Percentiles rank a stretch among this genome's conserved stretches.
These are phyloP conservation scores for Macrocystidia cucumis DNA, from an alignment of 1,284 basidiomycete species.

Conservation along the genomic window DNA sequence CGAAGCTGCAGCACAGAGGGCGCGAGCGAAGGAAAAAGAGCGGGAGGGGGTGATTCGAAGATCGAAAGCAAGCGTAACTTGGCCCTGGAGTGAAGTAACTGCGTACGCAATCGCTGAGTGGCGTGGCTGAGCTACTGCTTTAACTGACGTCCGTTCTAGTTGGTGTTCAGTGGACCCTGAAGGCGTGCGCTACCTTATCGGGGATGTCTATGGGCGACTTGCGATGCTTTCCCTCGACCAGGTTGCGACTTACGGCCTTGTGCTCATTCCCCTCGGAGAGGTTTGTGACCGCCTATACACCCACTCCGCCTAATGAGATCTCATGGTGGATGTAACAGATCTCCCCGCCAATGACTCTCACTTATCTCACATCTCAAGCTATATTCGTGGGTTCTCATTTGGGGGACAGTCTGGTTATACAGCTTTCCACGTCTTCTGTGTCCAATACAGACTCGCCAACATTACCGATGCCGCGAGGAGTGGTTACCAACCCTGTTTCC, in stretches of 20 bases:
- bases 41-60: constrained; percentile 46
- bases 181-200: constrained; percentile 52
- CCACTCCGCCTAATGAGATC: constrained; percentile 4
- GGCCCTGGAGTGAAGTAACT: constrained; percentile 67
- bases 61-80: constrained; percentile 44
- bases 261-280: constrained; percentile 66
- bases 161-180: constrained; percentile 39
- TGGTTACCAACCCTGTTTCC: constrained; percentile 31
- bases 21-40: constrained; percentile 48
- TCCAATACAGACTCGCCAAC: constrained; percentile 35
- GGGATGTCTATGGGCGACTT: constrained; percentile 74
- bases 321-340: constrained; percentile 33
- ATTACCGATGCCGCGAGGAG: constrained; percentile 39
- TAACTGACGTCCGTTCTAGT: constrained; percentile 22
- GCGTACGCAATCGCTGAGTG: too few species aligned
- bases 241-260: constrained; percentile 37
- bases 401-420: constrained; percentile 76
- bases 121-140: not conserved
- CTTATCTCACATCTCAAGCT: constrained; percentile 69
- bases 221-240: constrained; percentile 54
- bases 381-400: constrained; percentile 80
- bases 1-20: constrained; percentile 33
- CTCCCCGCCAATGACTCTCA: constrained; percentile 70
- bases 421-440: constrained; percentile 40
- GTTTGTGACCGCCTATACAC: constrained; percentile 38